Percentiles rank a stretch among this genome's conserved stretches.
phyloP scores from a whole-genome alignment of 192 early-diverging fungal genomes.

The Dissophora globulifera region DNA sequence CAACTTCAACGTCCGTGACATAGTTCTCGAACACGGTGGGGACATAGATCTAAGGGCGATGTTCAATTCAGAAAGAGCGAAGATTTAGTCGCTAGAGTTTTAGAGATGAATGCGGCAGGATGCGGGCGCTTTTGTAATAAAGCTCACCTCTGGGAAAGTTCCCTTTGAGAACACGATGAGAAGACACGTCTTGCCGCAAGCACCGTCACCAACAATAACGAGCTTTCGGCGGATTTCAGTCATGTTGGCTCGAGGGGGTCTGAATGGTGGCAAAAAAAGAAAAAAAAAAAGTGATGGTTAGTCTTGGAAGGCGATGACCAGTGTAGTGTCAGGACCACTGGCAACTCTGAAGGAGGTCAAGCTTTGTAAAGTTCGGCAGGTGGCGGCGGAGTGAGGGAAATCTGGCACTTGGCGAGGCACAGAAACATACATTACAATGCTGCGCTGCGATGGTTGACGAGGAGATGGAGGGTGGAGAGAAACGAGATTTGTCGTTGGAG shows the following conservation, averaged over 20 bases:
- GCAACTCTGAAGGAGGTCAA: too few species aligned
- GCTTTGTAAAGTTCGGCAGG: background rate
- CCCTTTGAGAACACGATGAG: slow-evolving; percentile 85
- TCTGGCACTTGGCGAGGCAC: too few species aligned
- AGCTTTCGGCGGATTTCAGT: slow-evolving; percentile 82
- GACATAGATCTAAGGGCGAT: slow-evolving; percentile 63
- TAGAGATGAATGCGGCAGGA: background rate
- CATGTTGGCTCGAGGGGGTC: slow-evolving; percentile 30
- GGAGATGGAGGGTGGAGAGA: too few species aligned
- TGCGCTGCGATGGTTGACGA: too few species aligned
- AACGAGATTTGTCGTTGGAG: too few species aligned
- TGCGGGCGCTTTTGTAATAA: background rate
- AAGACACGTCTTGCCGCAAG: slow-evolving; percentile 91
- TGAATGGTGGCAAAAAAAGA: background rate
- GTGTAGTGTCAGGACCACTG: too few species aligned
- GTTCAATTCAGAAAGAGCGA: background rate
- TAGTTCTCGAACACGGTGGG: slow-evolving; percentile 83
- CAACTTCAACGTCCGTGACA: slow-evolving; percentile 74
- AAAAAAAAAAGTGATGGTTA: background rate
- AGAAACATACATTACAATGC: background rate
- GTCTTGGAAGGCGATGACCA: too few species aligned
- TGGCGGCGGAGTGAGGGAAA: background rate
- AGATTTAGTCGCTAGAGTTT: background rate
- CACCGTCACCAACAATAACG: slow-evolving; percentile 92
- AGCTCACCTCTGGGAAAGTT: slow-evolving; percentile 81